Conservation (phyloP, 441 rosid species). For the Croton laevigatus region DNA sequence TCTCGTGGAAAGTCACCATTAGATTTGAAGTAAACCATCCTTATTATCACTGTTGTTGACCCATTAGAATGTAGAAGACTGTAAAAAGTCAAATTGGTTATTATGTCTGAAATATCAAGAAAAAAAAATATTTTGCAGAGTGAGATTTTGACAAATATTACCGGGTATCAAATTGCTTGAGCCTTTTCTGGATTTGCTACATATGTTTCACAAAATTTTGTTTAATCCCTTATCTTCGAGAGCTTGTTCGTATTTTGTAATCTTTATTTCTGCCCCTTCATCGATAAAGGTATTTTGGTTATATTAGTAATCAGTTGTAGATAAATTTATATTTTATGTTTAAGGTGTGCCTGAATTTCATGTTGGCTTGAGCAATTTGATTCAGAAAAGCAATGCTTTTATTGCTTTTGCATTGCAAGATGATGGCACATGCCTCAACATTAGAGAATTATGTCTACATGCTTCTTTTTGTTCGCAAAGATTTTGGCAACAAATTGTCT, state of each 20-base stretch:
- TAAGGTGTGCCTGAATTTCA: neutral
- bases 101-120: neutral
- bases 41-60: neutral
- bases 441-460: neutral
- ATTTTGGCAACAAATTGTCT: neutral
- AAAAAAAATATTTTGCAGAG: neutral
- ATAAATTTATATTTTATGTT: neutral
- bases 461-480: neutral
- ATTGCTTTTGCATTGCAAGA: neutral
- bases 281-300: neutral
- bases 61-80: neutral
- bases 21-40: neutral
- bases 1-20: neutral
- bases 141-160: constrained; percentile 1
- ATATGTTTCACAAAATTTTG: neutral
- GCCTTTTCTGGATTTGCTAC: neutral
- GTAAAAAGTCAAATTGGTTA: neutral
- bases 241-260: neutral
- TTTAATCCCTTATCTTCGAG: neutral
- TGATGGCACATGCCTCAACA: neutral
- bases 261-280: neutral
- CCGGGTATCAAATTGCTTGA: neutral
- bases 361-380: neutral
- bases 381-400: neutral
- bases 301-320: neutral